Base-by-base conservation (phyloP, 2,329 filamentous ascomycete genomes). In the Arthrobotrys sphaeroides region DNA sequence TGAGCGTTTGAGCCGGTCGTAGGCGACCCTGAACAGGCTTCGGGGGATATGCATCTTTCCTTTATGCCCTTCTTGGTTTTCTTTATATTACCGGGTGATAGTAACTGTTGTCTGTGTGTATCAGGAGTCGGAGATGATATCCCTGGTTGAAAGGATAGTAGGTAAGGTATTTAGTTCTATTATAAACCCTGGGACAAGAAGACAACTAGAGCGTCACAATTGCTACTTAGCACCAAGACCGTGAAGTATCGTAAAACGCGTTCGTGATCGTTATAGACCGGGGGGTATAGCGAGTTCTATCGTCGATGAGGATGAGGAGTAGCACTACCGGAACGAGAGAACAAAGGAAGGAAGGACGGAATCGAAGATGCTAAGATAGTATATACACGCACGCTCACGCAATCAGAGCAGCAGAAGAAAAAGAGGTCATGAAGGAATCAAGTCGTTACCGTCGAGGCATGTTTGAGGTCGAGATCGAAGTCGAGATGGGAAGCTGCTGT, bases 21-120 rank as follows among this genome's bases (percentile, higher is more conserved):
- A 99, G 80, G 98, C 89, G 80, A 94, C 94, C 57, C 93, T 92
- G 81, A 98, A 91, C 78, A 97, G 87, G 78, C 88, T 88, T 78
- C 95, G 92, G 81, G 94, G 95, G 78, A 99, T 90, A 90, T 97
- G 96, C 95, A 99, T n/a, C n/a, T n/a, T n/a, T n/a, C n/a, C n/a
- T n/a, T n/a, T n/a, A n/a, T n/a, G n/a, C n/a, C n/a, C n/a, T n/a
- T n/a, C n/a, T n/a, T n/a, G n/a, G n/a, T n/a, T n/a, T n/a, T n/a
- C n/a, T n/a, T n/a, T n/a, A n/a, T n/a, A n/a, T n/a, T n/a, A n/a
- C n/a, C n/a, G n/a, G n/a, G n/a, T n/a, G n/a, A n/a, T n/a, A n/a
- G n/a, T n/a, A n/a, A n/a, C n/a, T n/a, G n/a, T n/a, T n/a, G n/a
- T n/a, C n/a, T n/a, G n/a, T n/a, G n/a, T n/a, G n/a, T n/a, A n/a